Conservation (phyloP, 1,284 basidiomycete species). For the Volvariella volvacea region DNA sequence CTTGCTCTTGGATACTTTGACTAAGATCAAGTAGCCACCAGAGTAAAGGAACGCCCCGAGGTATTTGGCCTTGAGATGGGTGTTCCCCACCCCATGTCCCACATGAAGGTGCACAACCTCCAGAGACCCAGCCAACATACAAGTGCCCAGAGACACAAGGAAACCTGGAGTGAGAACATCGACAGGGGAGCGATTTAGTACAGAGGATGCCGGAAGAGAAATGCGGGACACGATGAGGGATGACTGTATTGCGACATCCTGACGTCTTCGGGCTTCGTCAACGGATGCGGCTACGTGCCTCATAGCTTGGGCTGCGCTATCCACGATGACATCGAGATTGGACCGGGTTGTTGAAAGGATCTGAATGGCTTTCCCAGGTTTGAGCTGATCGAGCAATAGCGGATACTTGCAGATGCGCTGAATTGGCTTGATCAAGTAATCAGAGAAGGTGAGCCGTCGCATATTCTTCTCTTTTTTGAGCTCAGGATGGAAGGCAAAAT, state of each 20-base stretch:
- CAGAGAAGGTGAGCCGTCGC: conserved; percentile 57
- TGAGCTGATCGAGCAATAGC: conserved; percentile 75
- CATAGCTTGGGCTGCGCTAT: conserved; percentile 56
- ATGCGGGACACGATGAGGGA: conserved; percentile 68
- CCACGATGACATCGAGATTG: conserved; percentile 37
- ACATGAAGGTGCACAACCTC: conserved; percentile 73
- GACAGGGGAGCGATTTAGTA: conserved; percentile 18
- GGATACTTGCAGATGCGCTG: conserved; percentile 92
- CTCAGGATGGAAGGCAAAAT: conserved; percentile 13
- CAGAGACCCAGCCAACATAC: conserved; percentile 73
- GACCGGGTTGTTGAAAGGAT: conserved; percentile 14
- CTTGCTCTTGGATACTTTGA: conserved; percentile 77
- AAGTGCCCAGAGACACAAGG: conserved; percentile 64
- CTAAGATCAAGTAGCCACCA: conserved; percentile 80
- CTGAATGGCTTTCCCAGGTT: conserved; percentile 27
- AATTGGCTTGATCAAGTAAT: conserved; percentile 87
- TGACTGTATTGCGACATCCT: conserved; percentile 63
- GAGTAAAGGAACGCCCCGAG: conserved; percentile 84
- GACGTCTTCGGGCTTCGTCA: conserved; percentile 58
- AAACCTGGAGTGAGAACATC: conserved; percentile 43
- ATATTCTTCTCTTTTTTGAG: conserved; percentile 22
- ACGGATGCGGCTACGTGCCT: conserved; percentile 49
- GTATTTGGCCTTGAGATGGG: conserved; percentile 74
- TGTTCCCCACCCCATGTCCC: conserved; percentile 18
- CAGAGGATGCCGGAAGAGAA: conserved; percentile 21